Evolutionary conservation across 1,284 basidiomycete genomes (phyloP), one percentile per base, ranked within the genome.

Genomic region (Boletus calvinii): DNA sequence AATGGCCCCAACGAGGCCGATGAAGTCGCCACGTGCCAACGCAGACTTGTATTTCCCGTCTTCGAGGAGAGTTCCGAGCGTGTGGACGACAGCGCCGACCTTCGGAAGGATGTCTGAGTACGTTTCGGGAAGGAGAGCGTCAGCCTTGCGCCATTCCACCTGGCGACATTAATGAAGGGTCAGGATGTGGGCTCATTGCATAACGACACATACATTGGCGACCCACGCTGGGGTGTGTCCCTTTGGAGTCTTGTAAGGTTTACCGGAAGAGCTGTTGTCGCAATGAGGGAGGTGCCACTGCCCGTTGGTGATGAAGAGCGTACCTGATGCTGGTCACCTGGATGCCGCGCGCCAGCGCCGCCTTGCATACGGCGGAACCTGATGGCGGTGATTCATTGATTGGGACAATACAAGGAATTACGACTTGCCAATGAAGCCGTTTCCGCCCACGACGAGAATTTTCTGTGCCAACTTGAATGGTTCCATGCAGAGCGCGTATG

Each of bases 331-430:
- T 94, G 11, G 87, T 86, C 13, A 98, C 96, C 53, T 88, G 77
- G 76, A 93, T 85, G 1, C 95, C 94, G 51, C 84, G 83, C 20
- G 84, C 78, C 17, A 98, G 75, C 9, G 94, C 95, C 15, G 85
- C 81, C 67, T 84, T 90, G 74, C 94, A 97, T 35, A 98, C 84
- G 6, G 94, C 88, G 22, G 95, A 97, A 52, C 96, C 95, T 96
- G 63, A 10, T 24, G 46, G 50, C 52, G 49, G 55, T 53, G 39
- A 60, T 18, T 52, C 50, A 15, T n/a, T 46, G 53, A n/a, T 26
- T 31, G 29, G 24, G 50, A 30, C 10, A 29, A 30, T 29, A 46
- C 41, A n/a, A 22, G 51, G 46, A 26, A 51, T 3, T 1, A 11
- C 1, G 44, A 50, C 52, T 55, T 60, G 90, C 93, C 94, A 59